Percentiles rank a stretch among this genome's conserved stretches.
phyloP scores from a whole-genome alignment of 345 rosid genomes.

The Pseudoturritis turrita region DNA sequence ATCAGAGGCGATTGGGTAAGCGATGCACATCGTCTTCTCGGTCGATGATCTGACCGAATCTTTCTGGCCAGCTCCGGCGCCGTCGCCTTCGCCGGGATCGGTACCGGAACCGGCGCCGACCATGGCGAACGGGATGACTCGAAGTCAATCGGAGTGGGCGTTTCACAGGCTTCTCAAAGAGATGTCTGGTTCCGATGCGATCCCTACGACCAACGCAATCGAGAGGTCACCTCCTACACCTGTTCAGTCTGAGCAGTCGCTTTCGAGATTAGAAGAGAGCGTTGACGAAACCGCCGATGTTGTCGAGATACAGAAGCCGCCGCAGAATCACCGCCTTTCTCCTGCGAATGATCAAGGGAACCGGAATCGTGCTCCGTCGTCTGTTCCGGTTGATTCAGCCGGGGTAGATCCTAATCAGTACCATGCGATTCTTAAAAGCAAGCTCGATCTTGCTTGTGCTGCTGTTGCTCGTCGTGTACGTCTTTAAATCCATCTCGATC shows the following conservation, averaged over 20 bases:
- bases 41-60: constrained; percentile 67
- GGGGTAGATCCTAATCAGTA: constrained; percentile 42
- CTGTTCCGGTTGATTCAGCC: constrained; percentile 28
- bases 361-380: constrained; percentile 19
- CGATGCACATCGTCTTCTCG: constrained; percentile 55
- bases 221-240: constrained; percentile 32
- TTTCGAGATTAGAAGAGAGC: constrained; percentile 31
- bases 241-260: constrained; percentile 31
- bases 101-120: not conserved
- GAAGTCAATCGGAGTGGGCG: constrained; percentile 77
- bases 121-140: constrained; percentile 37
- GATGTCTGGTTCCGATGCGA: constrained; percentile 30
- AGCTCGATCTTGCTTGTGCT: constrained; percentile 78
- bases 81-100: constrained; percentile 20
- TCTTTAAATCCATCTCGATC: not conserved
- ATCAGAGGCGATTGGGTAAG: constrained; percentile 31
- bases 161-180: constrained; percentile 54
- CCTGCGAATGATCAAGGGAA: not conserved
- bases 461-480: constrained; percentile 48
- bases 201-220: constrained; percentile 24
- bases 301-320: constrained; percentile 42
- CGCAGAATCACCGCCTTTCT: not conserved
- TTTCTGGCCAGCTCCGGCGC: constrained; percentile 45
- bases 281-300: constrained; percentile 36
- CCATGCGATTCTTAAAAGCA: constrained; percentile 61